A percentile compares a stretch with the other conserved stretches of the same genome.
phyloP scores from a whole-genome alignment of 2,329 filamentous ascomycete genomes.

The Chrysoporthe austroafricana region DNA sequence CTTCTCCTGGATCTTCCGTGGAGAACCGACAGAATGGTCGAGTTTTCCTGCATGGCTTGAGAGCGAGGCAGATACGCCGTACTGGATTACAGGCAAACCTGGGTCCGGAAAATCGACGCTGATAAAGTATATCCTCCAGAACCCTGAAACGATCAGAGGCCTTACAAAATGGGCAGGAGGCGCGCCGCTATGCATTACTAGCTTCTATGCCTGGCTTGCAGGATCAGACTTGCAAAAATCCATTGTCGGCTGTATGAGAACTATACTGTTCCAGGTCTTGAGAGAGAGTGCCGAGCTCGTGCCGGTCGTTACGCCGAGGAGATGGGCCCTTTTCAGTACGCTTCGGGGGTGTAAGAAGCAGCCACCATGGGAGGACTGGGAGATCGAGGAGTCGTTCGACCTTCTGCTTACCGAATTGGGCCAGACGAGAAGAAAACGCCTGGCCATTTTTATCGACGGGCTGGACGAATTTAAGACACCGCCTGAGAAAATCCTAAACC shows the following conservation, averaged over 20 bases:
- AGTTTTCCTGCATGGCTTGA: not conserved
- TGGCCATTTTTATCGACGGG: not conserved
- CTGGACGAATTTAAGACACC: not conserved
- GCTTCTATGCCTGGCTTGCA: not conserved
- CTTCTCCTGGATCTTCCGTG: not conserved
- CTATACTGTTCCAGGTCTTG: not conserved
- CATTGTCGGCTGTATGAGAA: not conserved
- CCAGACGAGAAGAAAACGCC: not conserved
- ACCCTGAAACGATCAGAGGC: not conserved
- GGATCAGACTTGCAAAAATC: not conserved
- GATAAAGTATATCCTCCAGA: not conserved
- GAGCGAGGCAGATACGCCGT: not conserved
- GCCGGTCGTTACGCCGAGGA: not conserved
- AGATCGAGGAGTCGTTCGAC: not conserved
- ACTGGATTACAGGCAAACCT: not conserved
- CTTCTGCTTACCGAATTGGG: not conserved
- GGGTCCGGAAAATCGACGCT: not conserved
- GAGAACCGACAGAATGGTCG: not conserved
- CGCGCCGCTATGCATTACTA: not conserved
- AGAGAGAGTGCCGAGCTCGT: not conserved
- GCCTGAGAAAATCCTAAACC: not conserved
- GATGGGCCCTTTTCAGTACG: not conserved
- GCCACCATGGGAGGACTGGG: not conserved
- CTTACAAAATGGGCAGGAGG: not conserved
- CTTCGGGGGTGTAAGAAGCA: not conserved